Evolutionary conservation across 2,329 filamentous ascomycete species (phyloP), one percentile per base, ranked within the genome.

Genomic region (Fusarium hainanense): DNA sequence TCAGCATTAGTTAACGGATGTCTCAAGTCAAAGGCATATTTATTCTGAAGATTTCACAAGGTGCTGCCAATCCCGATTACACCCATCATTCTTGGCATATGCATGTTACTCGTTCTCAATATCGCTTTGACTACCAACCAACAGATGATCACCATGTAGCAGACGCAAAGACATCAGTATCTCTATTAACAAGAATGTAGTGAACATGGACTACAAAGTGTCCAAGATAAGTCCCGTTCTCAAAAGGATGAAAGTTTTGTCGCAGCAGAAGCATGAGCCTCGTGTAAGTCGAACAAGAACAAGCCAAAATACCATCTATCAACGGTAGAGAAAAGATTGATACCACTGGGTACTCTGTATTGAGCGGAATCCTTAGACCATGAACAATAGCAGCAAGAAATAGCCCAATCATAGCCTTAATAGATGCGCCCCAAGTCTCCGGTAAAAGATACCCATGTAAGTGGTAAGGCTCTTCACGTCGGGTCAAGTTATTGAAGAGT

Each of bases 361-460:
- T 13, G 32, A 6, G 9, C 6, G 9, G 1, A 13, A 13, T 10
- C 4, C 21, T 18, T 3, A 49, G 13, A 21, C n/a, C 4, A 13
- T 6, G 14, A 12, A 6, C 13, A 10, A 12, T 13, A 21, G 16
- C 7, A 42, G 12, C 32, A 64, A 44, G 46, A 23, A 51, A 12
- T 2, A 11, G 12, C 8, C 37, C 46, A 42, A 65, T 48, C 16
- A 16, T 32, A n/a, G 7, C 21, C 21, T 48, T 10, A 21, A 41
- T 21, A 7, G 27, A 65, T 41, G 32, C 41, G 32, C 46, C 41
- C 52, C 52, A 37, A 65, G 46, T 49, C 41, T n/a, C 37, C 18
- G 59, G 59, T 37, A 37, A 37, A 18, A n/a, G 3, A 41, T 12
- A 58, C 28, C 60, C 46, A 65, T 52, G 62, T 18, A 47, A 25